Percentiles rank a stretch among this genome's conserved stretches.
Evolutionary conservation across 352 stramenopile species (phyloP).

Genomic region (Phytopythium aichiense): DNA sequence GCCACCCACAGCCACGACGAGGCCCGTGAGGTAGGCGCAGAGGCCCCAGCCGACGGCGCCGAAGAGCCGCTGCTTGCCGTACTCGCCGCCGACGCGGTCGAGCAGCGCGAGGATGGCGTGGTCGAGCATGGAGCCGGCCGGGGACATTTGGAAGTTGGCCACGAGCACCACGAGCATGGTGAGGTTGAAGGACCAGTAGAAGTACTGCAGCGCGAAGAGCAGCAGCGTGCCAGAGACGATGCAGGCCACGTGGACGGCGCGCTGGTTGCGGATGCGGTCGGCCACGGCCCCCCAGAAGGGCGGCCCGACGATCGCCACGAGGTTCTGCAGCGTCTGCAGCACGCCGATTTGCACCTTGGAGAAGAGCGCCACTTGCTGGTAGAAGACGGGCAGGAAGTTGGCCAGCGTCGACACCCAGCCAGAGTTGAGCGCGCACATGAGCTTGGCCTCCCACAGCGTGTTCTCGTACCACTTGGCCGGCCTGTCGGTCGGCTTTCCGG

Average conservation of each 20-base stretch:
- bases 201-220: conserved; percentile 55
- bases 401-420: conserved; percentile 59
- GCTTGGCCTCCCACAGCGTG: conserved; percentile 59
- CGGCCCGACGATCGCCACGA: conserved; percentile 62
- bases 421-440: conserved; percentile 72
- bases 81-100: conserved; percentile 65
- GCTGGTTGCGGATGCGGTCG: conserved; percentile 61
- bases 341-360: conserved; percentile 76
- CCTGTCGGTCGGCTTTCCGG: conserved; percentile 12
- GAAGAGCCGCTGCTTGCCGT: conserved; percentile 81
- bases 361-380: conserved; percentile 56
- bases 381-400: conserved; percentile 79
- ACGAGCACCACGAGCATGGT: conserved; percentile 46
- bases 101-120: conserved; percentile 67
- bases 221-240: conserved; percentile 53
- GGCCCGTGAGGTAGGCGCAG: conserved; percentile 61
- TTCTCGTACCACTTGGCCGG: conserved; percentile 7
- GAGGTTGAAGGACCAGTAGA: conserved; percentile 44
- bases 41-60: conserved; percentile 65
- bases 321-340: conserved; percentile 59
- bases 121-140: conserved; percentile 60
- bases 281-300: conserved; percentile 74
- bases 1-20: conserved; percentile 49
- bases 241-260: conserved; percentile 56
- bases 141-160: conserved; percentile 63